A percentile compares a stretch with the other conserved stretches of the same genome.
These are phyloP conservation scores for Oryza australiensis DNA, from an alignment of 176 grass and related monocot genomes.

Conservation along the genomic window DNA sequence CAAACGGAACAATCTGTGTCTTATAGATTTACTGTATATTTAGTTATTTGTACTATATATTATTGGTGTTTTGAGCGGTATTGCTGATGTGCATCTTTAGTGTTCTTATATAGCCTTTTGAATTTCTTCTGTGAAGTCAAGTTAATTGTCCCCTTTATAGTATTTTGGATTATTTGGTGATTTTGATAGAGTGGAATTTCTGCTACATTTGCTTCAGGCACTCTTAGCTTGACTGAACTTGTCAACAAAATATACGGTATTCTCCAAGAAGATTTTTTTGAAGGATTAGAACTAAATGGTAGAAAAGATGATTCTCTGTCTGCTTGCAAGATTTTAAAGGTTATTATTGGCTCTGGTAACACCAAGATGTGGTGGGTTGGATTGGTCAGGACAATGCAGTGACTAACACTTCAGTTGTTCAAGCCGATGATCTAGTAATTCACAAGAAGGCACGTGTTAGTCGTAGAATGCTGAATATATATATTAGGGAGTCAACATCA, in stretches of 20 bases:
- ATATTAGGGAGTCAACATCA: conserved; percentile 72
- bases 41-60: conserved; percentile 1
- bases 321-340: conserved; percentile 81
- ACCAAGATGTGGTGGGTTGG: conserved; percentile 72
- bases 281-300: conserved; percentile 78
- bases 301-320: conserved; percentile 57
- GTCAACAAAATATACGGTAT: conserved; percentile 63
- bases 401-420: conserved; percentile 53
- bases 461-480: conserved; percentile 60
- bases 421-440: conserved; percentile 62
- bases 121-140: not conserved
- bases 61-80: not conserved
- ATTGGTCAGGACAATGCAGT: conserved; percentile 63
- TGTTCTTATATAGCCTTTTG: not conserved
- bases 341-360: conserved; percentile 49
- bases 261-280: conserved; percentile 56
- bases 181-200: conserved; percentile 16
- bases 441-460: conserved; percentile 58
- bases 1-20: not conserved
- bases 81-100: not conserved
- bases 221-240: conserved; percentile 65
- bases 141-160: conserved; percentile 10
- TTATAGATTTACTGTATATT: not conserved
- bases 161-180: conserved; percentile 3
- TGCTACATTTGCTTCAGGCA: conserved; percentile 57